These are phyloP conservation scores for Jaapia argillacea DNA, from an alignment of 768 basidiomycete species.

Conservation along the genomic window DNA sequence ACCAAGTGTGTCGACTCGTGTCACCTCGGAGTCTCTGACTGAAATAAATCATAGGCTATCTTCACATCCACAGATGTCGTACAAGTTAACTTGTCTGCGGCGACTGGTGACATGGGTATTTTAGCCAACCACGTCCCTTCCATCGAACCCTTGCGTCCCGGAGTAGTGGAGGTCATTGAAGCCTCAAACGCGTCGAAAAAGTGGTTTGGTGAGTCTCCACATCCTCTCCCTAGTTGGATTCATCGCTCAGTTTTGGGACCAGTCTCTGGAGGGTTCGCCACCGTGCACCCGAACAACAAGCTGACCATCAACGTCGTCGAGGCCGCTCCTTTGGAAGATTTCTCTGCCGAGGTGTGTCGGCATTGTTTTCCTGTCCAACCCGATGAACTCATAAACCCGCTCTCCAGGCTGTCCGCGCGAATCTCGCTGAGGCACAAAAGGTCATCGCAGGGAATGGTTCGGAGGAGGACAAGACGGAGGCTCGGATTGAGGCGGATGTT, in stretches of 20 bases:
- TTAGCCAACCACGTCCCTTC: slow-evolving; percentile 97
- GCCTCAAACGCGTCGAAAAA: slow-evolving; percentile 71
- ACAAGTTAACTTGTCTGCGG: slow-evolving; percentile 92
- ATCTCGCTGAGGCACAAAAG: slow-evolving; percentile 81
- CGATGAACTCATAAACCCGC: slow-evolving; percentile 3
- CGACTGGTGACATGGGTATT: slow-evolving; percentile 97
- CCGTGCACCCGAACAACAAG: slow-evolving; percentile 94
- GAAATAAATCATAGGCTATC: slow-evolving; percentile 49
- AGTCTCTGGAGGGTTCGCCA: slow-evolving; percentile 97
- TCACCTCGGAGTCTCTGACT: not conserved
- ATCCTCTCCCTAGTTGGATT: not conserved
- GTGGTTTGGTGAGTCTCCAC: slow-evolving; percentile 77
- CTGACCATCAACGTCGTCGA: slow-evolving; percentile 96
- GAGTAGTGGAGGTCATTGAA: slow-evolving; percentile 92
- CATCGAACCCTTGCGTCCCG: slow-evolving; percentile 92
- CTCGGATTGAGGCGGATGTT: slow-evolving; percentile 89
- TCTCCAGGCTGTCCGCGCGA: slow-evolving; percentile 75
- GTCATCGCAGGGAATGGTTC: slow-evolving; percentile 76
- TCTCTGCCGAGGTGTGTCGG: slow-evolving; percentile 74
- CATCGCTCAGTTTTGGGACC: not conserved
- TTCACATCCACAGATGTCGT: slow-evolving; percentile 87
- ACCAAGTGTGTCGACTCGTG: slow-evolving; percentile 56
- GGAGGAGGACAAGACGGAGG: slow-evolving; percentile 90
- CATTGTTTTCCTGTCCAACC: slow-evolving; percentile 1
- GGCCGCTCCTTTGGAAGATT: slow-evolving; percentile 84